phyloP scores from a whole-genome alignment of 768 basidiomycete genomes.

The Amanita brunnescens region DNA sequence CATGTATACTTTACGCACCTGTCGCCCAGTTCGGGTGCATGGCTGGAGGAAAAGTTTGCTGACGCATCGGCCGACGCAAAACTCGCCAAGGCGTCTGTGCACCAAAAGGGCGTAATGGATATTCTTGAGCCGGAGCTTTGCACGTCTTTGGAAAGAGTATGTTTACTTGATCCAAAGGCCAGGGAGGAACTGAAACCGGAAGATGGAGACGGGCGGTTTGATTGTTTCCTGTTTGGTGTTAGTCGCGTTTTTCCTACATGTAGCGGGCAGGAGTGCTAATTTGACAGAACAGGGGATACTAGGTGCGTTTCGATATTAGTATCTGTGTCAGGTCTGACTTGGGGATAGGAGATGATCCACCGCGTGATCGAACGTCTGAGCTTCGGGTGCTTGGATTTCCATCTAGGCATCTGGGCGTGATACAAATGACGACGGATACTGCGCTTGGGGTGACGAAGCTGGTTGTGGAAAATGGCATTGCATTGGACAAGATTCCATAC shows the following conservation, averaged over 20 bases:
- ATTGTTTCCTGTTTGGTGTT: conserved; percentile 89
- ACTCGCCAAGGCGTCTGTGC: conserved; percentile 34
- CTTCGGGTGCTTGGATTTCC: conserved; percentile 84
- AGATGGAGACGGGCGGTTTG: conserved; percentile 69
- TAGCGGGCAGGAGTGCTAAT: neutral
- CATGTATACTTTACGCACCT: conserved; percentile 81
- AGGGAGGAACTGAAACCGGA: conserved; percentile 56
- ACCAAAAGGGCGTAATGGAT: conserved; percentile 45
- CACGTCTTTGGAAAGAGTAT: conserved; percentile 53
- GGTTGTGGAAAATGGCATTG: conserved; percentile 69
- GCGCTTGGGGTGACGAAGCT: conserved; percentile 86
- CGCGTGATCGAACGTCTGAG: conserved; percentile 86
- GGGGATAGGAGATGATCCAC: conserved; percentile 82
- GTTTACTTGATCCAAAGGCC: conserved; percentile 92
- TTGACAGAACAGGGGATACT: conserved; percentile 43
- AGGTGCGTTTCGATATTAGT: conserved; percentile 24
- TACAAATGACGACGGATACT: conserved; percentile 99
- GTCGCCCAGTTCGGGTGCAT: conserved; percentile 56
- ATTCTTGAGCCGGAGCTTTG: conserved; percentile 37
- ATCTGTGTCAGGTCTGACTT: neutral
- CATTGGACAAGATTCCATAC: conserved; percentile 65
- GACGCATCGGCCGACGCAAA: conserved; percentile 5
- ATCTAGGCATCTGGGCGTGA: conserved; percentile 69
- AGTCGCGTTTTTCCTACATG: conserved; percentile 19
- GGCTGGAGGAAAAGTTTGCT: conserved; percentile 27